Percentiles rank a stretch among this genome's conserved stretches.
These are phyloP conservation scores for Angomonas deanei DNA, from an alignment of 208 protist genomes.

Conservation along the genomic window DNA sequence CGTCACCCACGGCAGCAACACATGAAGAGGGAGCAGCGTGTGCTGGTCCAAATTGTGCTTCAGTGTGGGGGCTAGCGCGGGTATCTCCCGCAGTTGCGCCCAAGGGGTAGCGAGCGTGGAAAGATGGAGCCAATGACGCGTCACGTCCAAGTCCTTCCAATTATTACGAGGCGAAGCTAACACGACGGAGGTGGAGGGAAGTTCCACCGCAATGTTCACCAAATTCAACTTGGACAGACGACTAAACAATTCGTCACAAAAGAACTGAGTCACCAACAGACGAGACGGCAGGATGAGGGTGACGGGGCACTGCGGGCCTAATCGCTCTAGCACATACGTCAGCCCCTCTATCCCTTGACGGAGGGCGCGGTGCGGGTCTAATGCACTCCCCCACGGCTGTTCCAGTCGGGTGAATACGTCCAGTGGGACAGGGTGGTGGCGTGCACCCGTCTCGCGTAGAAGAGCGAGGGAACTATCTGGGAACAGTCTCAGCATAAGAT, in stretches of 20 bases:
- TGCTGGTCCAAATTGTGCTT: neutral
- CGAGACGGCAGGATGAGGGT: slow-evolving; percentile 49
- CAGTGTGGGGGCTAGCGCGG: neutral
- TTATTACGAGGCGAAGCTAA: no score
- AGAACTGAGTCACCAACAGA: slow-evolving; percentile 46
- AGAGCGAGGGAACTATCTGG: slow-evolving; percentile 39
- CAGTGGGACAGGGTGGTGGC: slow-evolving; percentile 20
- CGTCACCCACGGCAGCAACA: slow-evolving; percentile 43
- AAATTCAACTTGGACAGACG: slow-evolving; percentile 13
- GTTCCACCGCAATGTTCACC: slow-evolving; percentile 34
- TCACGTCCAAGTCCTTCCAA: neutral
- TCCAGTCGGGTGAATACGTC: slow-evolving; percentile 21
- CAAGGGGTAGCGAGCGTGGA: slow-evolving; percentile 31
- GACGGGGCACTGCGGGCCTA: slow-evolving; percentile 20
- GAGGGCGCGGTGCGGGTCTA: slow-evolving; percentile 16
- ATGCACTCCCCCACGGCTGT: slow-evolving; percentile 26
- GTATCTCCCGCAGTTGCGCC: neutral
- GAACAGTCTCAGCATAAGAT: slow-evolving; percentile 39
- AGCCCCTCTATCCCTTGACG: slow-evolving; percentile 15
- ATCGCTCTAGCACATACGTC: slow-evolving; percentile 8
- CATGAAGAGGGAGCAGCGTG: slow-evolving; percentile 43
- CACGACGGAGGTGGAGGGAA: slow-evolving; percentile 24
- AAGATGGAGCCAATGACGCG: slow-evolving; percentile 26
- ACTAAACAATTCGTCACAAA: slow-evolving; percentile 26
- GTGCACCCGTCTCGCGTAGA: neutral